Evolutionary conservation across 2,329 filamentous ascomycete species (phyloP).

Genomic region (Cryphonectria japonica): DNA sequence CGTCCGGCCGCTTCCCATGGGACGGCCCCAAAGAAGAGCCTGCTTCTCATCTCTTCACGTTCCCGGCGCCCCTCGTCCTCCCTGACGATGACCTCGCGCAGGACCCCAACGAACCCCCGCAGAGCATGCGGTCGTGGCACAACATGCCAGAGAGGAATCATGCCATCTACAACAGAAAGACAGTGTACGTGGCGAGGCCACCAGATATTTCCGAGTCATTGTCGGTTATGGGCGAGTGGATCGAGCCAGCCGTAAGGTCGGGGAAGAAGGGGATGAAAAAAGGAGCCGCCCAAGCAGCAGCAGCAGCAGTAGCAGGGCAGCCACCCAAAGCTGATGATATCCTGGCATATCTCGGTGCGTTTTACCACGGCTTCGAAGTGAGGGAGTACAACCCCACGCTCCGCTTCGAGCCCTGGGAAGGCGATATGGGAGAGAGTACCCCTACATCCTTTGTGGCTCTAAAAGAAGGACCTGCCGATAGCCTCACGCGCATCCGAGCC

Average conservation of each 20-base stretch:
- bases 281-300: slow-evolving; percentile 46
- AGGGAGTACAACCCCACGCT: slow-evolving; percentile 46
- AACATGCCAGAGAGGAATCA: slow-evolving; percentile 51
- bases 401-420: slow-evolving; percentile 54
- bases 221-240: slow-evolving; percentile 49
- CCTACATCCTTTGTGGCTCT: slow-evolving; percentile 51
- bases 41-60: slow-evolving; percentile 40
- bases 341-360: slow-evolving; percentile 45
- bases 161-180: slow-evolving; percentile 48
- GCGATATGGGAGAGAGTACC: slow-evolving; percentile 30
- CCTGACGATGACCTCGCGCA: slow-evolving; percentile 62
- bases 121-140: slow-evolving; percentile 58
- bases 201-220: slow-evolving; percentile 46
- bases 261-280: slow-evolving; percentile 45
- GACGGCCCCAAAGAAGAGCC: slow-evolving; percentile 26
- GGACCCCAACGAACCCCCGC: slow-evolving; percentile 54
- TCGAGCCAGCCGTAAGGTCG: slow-evolving; percentile 42
- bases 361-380: slow-evolving; percentile 59
- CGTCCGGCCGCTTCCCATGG: slow-evolving; percentile 35
- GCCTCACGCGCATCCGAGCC: slow-evolving; percentile 51
- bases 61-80: slow-evolving; percentile 62
- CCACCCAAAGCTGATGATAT: slow-evolving; percentile 39
- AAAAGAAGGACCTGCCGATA: slow-evolving; percentile 35
- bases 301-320: not conserved
- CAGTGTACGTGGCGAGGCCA: slow-evolving; percentile 57